These are phyloP conservation scores for Prunus mira DNA, from an alignment of 306 rosid species.

Conservation along the genomic window DNA sequence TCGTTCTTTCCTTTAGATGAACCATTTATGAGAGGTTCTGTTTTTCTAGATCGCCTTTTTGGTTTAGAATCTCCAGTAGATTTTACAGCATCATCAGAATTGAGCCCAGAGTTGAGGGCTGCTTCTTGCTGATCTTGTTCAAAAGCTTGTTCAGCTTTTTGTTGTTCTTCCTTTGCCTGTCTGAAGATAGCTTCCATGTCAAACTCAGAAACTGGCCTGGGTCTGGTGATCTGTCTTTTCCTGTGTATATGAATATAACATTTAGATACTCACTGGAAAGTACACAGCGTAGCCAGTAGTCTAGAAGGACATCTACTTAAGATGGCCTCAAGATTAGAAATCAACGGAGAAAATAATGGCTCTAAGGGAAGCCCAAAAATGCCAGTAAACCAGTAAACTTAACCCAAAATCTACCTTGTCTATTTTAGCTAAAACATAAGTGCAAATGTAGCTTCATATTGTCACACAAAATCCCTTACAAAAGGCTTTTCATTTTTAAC, in stretches of 20 bases:
- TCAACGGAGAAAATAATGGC: neutral
- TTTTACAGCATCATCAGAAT: slow-evolving; percentile 25
- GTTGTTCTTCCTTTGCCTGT: slow-evolving; percentile 78
- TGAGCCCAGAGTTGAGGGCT: slow-evolving; percentile 25
- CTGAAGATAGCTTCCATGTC: slow-evolving; percentile 73
- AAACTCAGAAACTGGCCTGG: slow-evolving; percentile 58
- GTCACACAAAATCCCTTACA: neutral
- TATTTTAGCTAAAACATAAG: neutral
- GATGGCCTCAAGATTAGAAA: slow-evolving; percentile 11
- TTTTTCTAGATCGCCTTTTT: slow-evolving; percentile 40
- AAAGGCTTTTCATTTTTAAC: neutral
- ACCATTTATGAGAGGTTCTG: slow-evolving; percentile 22
- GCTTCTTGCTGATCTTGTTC: slow-evolving; percentile 53
- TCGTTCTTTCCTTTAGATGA: slow-evolving; percentile 27
- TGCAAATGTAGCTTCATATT: neutral
- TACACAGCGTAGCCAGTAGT: neutral
- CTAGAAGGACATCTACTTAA: neutral
- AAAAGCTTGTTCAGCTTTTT: slow-evolving; percentile 59
- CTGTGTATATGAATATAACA: slow-evolving; percentile 37
- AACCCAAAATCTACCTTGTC: neutral
- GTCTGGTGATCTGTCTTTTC: slow-evolving; percentile 77
- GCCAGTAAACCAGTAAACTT: neutral
- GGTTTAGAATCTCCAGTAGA: slow-evolving; percentile 45
- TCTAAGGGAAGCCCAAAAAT: neutral
- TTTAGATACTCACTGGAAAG: slow-evolving; percentile 7